Base-by-base conservation (phyloP, 192 early-diverging fungal species). In the Entophlyctis luteolus region DNA sequence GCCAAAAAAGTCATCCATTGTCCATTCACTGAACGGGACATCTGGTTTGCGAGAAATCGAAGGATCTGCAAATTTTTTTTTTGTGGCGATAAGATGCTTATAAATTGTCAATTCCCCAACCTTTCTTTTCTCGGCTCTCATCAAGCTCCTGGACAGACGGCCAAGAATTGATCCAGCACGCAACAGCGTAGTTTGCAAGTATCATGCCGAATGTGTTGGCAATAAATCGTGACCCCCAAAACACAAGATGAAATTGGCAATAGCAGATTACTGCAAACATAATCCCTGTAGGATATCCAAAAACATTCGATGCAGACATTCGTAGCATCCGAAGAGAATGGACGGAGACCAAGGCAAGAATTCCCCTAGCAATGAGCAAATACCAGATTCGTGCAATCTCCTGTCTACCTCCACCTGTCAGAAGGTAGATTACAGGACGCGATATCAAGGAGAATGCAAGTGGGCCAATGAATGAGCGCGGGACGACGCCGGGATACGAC, bases 401-500 rank as follows among this genome's bases (percentile, higher is more conserved):
- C 5, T 12, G 18, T 29, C 8, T 62, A 8, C 49, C 49, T 48
- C 62, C 57, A 3, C 20, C 8, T 22, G 55, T 53, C 23, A 70
- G 6, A 10, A 70, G 6, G 0, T 56, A 31, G 35, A 70, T 32
- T 8, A 36, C 46, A 8, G 57, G 70, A 39, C 63, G 50, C 14
- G 59, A 4, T 10, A 57, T 8, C 2, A 62, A n/a, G 18, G 75
- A 74, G 35, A 95, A 28, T n/a, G 84, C 12, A 42, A 92, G 68
- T 4, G 95, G 89, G 16, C 92, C 93, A 33, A 95, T 55, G 72
- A 96, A 98, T 23, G 94, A 92, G 36, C 96, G 81, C 53, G 96
- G 96, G 10, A 98, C 94, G 22, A 93, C 96, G 31, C 96, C 96
- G 1, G 96, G 94, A 72, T 93, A 98, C 48, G 33, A 36, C 57